A percentile compares a stretch with the other conserved stretches of the same genome.
Conservation (phyloP, 2,329 filamentous ascomycete genomes). For the Pseudogymnoascus pannorum region DNA sequence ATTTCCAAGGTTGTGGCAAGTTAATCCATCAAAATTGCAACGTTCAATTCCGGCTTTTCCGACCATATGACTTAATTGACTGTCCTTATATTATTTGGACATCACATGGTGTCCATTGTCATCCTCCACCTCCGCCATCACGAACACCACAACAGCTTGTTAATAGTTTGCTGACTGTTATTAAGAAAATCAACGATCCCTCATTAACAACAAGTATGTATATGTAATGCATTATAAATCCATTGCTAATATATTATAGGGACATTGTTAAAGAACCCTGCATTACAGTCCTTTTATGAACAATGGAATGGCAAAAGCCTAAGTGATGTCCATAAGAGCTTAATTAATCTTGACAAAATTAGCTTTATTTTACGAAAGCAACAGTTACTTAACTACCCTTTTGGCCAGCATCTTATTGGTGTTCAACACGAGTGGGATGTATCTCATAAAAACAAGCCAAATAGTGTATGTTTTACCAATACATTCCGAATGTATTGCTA, state of each 20-base stretch:
- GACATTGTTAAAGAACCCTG: neutral
- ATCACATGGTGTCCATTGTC: neutral
- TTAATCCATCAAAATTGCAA: neutral
- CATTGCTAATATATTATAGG: neutral
- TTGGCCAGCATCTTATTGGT: neutral
- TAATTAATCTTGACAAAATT: neutral
- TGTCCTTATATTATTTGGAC: constrained; percentile 9
- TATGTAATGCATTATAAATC: neutral
- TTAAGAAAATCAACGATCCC: neutral
- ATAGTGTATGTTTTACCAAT: neutral
- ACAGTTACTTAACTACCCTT: neutral
- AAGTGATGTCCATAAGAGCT: neutral
- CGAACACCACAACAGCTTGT: constrained; percentile 15
- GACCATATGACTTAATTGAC: neutral
- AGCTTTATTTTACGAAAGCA: neutral
- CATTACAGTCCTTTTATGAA: neutral
- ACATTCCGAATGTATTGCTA: neutral
- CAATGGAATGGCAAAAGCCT: neutral
- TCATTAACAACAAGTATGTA: neutral
- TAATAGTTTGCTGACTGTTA: neutral
- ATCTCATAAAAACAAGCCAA: neutral
- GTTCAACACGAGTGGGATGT: neutral
- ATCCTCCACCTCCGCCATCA: constrained; percentile 7
- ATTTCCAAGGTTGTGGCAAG: neutral
- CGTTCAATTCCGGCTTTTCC: neutral